Base-by-base conservation (phyloP, 208 protist species). In the Trypanosoma congolense region DNA sequence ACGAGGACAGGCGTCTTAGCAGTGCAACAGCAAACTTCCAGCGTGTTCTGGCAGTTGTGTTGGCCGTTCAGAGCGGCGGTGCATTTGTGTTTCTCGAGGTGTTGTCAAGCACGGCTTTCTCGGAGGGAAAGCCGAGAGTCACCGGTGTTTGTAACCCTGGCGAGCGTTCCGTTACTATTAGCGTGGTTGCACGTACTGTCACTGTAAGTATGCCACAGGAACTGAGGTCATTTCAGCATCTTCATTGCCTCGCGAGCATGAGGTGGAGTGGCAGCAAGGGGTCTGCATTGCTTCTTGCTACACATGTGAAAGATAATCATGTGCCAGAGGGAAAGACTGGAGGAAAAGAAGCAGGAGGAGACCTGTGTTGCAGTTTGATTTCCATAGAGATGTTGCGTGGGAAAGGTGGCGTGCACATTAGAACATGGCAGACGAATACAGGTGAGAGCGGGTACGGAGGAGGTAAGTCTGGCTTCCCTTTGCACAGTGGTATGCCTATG, bases 81-180 rank as follows among this genome's bases (percentile, higher is more conserved):
- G 40, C 41, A 33, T 18, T 68, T 38, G 14, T 68, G 1, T 25
- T 68, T 40, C n/a, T 68, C 5, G 54, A 68, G 31, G 45, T 68
- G 14, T 30, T 31, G 19, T 25, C 21, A 8, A 31, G 21, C 22
- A 12, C 33, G 33, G 6, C 33, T 38, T 12, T 12, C 12, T 38
- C 12, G 33, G 33, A 12, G 9, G 12, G 12, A 2, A 47, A 47
- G n/a, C 3, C 2, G 21, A 43, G 4, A 9, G 14, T 16, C 6
- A 1, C 40, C 18, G 18, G 31, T n/a, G 36, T 8, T 5, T 25
- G 22, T n/a, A 1, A 10, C 1, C 12, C 8, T n/a, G n/a, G n/a
- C n/a, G n/a, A n/a, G n/a, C n/a, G n/a, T n/a, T n/a, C n/a, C 8
- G 25, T 36, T 29, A 19, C 56, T n/a, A 22, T 56, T 38, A 33